These are phyloP conservation scores for Cruciata laevipes DNA, from an alignment of 257 asterid genomes.

Conservation along the genomic window DNA sequence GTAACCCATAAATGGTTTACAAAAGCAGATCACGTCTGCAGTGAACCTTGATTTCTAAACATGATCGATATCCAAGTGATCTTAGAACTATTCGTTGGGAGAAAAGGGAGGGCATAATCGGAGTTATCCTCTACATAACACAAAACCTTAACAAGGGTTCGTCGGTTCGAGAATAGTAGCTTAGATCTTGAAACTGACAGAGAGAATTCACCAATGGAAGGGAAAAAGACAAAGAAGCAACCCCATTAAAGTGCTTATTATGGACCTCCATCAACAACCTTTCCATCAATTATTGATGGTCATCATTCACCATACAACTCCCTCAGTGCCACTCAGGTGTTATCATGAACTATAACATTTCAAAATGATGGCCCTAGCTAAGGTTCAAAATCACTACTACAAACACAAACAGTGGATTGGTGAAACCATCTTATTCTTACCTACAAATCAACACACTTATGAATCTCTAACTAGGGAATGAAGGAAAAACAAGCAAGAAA, in stretches of 20 bases:
- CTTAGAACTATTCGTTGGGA: not conserved
- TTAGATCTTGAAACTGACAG: not conserved
- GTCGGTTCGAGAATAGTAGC: not conserved
- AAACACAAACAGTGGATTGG: constrained; percentile 24
- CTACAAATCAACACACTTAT: not conserved
- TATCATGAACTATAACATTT: constrained; percentile 29
- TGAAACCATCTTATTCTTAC: constrained; percentile 13
- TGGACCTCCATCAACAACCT: constrained; percentile 43
- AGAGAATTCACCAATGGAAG: constrained; percentile 12
- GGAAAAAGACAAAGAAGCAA: constrained; percentile 39
- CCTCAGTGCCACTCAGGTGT: constrained; percentile 37
- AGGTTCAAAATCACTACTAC: constrained; percentile 27
- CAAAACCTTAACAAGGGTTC: not conserved
- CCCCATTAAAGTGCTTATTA: constrained; percentile 39
- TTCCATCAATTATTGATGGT: constrained; percentile 41
- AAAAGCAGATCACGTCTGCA: constrained; percentile 3
- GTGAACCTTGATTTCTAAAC: not conserved
- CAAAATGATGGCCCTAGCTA: constrained; percentile 5
- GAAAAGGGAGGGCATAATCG: constrained; percentile 9
- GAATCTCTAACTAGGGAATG: constrained; percentile 14
- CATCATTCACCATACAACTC: constrained; percentile 36
- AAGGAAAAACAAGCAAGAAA: constrained; percentile 19
- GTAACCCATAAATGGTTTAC: not conserved
- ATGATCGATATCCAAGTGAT: constrained; percentile 1
- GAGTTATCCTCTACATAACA: not conserved